These are phyloP conservation scores for Jimgerdemannia lactiflua DNA, from an alignment of 192 early-diverging fungal species.

Conservation along the genomic window DNA sequence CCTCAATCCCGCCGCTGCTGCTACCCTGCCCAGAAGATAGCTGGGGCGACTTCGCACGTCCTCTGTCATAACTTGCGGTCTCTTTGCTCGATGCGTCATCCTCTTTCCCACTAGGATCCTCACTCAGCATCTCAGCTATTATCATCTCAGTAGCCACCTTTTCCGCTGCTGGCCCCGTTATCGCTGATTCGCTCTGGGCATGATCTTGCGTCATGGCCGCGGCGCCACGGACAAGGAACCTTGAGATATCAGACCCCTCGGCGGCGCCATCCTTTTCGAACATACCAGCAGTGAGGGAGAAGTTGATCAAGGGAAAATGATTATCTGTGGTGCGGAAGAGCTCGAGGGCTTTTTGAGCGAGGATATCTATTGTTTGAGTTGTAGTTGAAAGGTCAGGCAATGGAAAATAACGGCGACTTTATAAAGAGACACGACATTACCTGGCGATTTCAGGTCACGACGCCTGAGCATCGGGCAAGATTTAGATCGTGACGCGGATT, in stretches of 20 bases:
- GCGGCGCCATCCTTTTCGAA: slow-evolving; percentile 10
- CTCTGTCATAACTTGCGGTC: background rate
- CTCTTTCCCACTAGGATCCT: background rate
- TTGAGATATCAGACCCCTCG: slow-evolving; percentile 14
- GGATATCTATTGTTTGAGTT: background rate
- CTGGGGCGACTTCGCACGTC: background rate
- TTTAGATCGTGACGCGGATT: slow-evolving; percentile 12
- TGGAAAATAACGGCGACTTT: too few relatives aligned
- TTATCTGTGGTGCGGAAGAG: slow-evolving; percentile 9
- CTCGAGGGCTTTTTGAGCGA: slow-evolving; percentile 2
- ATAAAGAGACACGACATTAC: background rate
- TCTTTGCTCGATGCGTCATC: background rate
- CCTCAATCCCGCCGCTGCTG: background rate
- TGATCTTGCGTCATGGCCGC: background rate
- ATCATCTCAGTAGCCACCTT: background rate
- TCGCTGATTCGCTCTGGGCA: background rate
- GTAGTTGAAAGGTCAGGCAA: too few relatives aligned
- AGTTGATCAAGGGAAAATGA: slow-evolving; percentile 12
- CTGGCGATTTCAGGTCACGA: slow-evolving; percentile 13
- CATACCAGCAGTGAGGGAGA: slow-evolving; percentile 20
- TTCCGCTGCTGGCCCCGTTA: background rate
- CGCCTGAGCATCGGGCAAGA: slow-evolving; percentile 15
- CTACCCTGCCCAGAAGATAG: background rate
- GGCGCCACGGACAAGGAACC: slow-evolving; percentile 9
- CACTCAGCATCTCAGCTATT: background rate